Percentiles rank a stretch among this genome's conserved stretches.
phyloP scores from a whole-genome alignment of 192 early-diverging fungal species.

The Coemansia sp. region DNA sequence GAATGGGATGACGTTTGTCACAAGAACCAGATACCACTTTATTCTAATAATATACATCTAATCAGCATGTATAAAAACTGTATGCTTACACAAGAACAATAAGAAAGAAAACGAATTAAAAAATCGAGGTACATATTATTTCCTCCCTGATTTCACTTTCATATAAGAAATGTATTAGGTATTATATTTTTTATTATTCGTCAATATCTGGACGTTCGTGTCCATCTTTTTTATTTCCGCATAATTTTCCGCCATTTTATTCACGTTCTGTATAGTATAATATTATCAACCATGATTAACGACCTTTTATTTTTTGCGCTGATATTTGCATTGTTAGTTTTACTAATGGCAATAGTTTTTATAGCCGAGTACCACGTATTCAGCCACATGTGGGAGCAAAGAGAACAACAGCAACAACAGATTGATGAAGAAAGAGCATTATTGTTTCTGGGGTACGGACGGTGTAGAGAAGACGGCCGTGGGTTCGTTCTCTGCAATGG shows the following conservation, averaged over 20 bases:
- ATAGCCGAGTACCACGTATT: background rate
- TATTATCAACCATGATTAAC: background rate
- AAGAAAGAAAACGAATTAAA: too few relatives aligned
- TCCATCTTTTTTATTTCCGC: background rate
- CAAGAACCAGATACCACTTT: too few relatives aligned
- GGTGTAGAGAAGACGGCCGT: background rate
- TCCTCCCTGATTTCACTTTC: too few relatives aligned
- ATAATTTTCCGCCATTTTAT: background rate
- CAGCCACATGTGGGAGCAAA: background rate
- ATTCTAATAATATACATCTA: too few relatives aligned
- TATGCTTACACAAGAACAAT: too few relatives aligned
- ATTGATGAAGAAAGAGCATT: background rate
- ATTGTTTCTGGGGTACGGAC: background rate
- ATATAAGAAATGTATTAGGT: too few relatives aligned
- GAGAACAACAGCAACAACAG: background rate
- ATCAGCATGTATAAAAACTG: too few relatives aligned
- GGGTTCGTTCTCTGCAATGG: slow-evolving; percentile 1
- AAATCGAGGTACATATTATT: too few relatives aligned
- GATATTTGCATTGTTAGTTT: background rate
- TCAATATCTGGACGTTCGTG: too few relatives aligned
- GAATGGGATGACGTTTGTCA: too few relatives aligned
- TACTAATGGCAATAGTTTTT: background rate
- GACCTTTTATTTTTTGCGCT: slow-evolving; percentile 4
- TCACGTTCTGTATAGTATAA: background rate
- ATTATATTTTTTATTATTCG: too few relatives aligned